Evolutionary conservation across 352 stramenopile species (phyloP), one percentile per base, ranked within the genome.

Genomic region (Peronospora destructor): DNA sequence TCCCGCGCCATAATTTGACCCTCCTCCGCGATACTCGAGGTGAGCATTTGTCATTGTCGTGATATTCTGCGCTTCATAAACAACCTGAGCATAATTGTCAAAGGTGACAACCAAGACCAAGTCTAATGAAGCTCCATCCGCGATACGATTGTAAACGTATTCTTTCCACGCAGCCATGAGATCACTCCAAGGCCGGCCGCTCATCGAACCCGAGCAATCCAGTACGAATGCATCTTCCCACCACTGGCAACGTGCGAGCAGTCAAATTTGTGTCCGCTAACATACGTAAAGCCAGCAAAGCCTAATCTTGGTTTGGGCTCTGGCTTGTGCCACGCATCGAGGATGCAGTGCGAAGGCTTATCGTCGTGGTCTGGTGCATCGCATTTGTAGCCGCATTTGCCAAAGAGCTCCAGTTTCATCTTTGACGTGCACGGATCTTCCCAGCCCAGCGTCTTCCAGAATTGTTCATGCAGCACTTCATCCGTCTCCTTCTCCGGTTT

Each of bases 101-200:
- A 91, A 91, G 2, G 76, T 86, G 28, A 91, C 64, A n/a, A 90
- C 65, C 3, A 79, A 87, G 2, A 93, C 73, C 19, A 91, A 58
- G 54, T 93, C 82, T 4, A 73, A 43, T 12, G 58, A 62, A 16
- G 64, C 62, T 21, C 73, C 75, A 34, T 73, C 68, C 21, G 42
- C 66, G 16, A 89, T 62, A 2, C 79, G 79, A 40, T 90, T 89
- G 38, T 73, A 59, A 4, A 93, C 39, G 36, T 85, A 93, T 45
- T 78, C 73, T 10, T 57, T 54, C 49, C 81, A 83, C 1, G 75
- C 82, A 7, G 52, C 63, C 21, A 82, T 63, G 19, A 93, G 58
- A n/a, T 76, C 54, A 16, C 39, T 21, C 82, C 82, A 91, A 4
- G 77, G 75, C 11, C 23, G 45, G 1, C 82, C 77, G 2, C 17